A percentile compares a stretch with the other conserved stretches of the same genome.
These are phyloP conservation scores for Quercus wislizeni DNA, from an alignment of 306 rosid genomes.

Conservation along the genomic window DNA sequence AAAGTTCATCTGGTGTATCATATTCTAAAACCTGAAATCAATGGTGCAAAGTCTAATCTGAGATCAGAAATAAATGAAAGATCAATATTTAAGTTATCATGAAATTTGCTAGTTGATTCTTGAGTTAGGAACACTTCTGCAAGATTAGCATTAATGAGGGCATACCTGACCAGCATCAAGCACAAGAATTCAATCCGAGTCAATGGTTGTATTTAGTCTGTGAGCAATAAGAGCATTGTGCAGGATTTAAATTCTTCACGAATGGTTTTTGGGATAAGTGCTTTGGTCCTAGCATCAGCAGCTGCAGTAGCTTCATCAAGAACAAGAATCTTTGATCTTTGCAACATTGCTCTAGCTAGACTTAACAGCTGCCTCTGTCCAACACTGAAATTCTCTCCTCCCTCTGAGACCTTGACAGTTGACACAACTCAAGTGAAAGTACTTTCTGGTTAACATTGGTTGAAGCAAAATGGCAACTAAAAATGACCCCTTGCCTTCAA, in stretches of 20 bases:
- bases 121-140: background rate
- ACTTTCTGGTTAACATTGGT: background rate
- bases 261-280: no score
- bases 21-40: conserved; percentile 67
- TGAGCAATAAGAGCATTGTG: no score
- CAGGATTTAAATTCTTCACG: no score
- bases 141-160: no score
- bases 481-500: background rate
- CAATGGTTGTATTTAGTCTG: no score
- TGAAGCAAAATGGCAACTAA: background rate
- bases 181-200: background rate
- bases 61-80: background rate
- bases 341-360: conserved; percentile 78
- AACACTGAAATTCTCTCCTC: conserved; percentile 91
- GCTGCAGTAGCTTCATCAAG: no score
- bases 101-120: background rate
- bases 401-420: conserved; percentile 63
- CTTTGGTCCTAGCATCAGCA: no score
- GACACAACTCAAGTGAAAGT: conserved; percentile 13
- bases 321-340: conserved; percentile 77
- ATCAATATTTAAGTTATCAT: conserved; percentile 10
- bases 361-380: conserved; percentile 90
- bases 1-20: conserved; percentile 54
- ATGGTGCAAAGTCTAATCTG: background rate
- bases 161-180: conserved; percentile 52